Evolutionary conservation across 2,329 filamentous ascomycete genomes (phyloP), one percentile per base, ranked within the genome.

Genomic region (Eutypella sp.): DNA sequence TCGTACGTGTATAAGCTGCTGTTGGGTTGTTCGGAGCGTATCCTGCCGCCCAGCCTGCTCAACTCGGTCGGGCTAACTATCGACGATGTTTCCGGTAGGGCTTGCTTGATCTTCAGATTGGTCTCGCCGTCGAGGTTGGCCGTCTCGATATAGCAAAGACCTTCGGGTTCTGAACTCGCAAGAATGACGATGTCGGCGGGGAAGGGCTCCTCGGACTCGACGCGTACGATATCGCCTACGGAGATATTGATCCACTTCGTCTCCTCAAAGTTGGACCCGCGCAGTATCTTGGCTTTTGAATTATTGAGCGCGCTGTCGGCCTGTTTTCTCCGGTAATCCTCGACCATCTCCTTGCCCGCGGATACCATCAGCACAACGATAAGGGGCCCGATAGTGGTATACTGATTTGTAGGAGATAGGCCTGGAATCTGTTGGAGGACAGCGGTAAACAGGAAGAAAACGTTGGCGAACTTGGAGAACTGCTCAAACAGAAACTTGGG

Each of bases 371-470:
- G 74, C 57, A 99, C 93, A 49, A 97, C 82, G 44, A 85, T 75
- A 48, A 99, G 78, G n/a, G 93, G 93, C 5, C 87, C 92, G 63
- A 99, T 96, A 31, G 95, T 99, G 5, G 93, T 99, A 64, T 91
- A 99, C 67, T 78, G 81, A 70, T 96, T 97, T 9, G 93, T 99
- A 7, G 95, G 93, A 27, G 91, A 96, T 50, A 99, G 85, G 54
- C 87, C 85, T 19, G 93, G 93, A 50, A 99, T 96, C 67, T 99
- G 93, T 72, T 99, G 93, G 39, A 99, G 73, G 34, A 82, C 84
- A 15, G 93, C 91, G 31, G 93, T 99, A 68, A 99, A 97, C 65
- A 99, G 80, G 86, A 99, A 99, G 75, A 99, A 99, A 62, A 99
- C 70, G 70, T 99, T 99, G 74, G 93, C 93, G 68, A 96, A 96